phyloP scores from a whole-genome alignment of 768 basidiomycete genomes.

The Filobasidium wieringae region DNA sequence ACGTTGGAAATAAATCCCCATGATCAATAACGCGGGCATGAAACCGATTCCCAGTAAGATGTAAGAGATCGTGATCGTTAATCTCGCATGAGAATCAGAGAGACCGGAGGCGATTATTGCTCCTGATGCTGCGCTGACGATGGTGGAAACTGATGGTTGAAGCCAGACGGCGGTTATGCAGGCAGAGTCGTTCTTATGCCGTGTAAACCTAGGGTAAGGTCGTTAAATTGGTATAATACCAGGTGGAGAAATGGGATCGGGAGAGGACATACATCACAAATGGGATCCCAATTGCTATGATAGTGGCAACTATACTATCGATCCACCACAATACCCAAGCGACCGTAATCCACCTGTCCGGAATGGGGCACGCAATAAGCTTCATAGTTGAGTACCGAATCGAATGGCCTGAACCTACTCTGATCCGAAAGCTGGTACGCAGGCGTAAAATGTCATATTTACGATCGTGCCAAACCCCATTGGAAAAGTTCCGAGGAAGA shows the following conservation, averaged over 20 bases:
- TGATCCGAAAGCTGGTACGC: background rate
- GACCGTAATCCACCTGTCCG: background rate
- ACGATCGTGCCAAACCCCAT: slow-evolving; percentile 38
- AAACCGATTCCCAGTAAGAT: slow-evolving; percentile 48
- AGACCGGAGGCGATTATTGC: slow-evolving; percentile 50
- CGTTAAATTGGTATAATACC: background rate
- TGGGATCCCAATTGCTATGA: slow-evolving; percentile 53
- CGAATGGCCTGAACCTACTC: too few relatives aligned
- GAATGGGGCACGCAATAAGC: too few relatives aligned
- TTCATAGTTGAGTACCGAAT: too few relatives aligned
- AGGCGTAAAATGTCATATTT: slow-evolving; percentile 32
- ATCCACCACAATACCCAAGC: slow-evolving; percentile 60
- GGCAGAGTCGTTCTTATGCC: slow-evolving; percentile 51
- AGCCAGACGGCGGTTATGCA: slow-evolving; percentile 57
- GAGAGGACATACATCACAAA: slow-evolving; percentile 52
- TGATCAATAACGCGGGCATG: slow-evolving; percentile 53
- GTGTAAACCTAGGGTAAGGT: slow-evolving; percentile 44
- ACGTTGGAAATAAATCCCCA: slow-evolving; percentile 54
- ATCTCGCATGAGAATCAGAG: slow-evolving; percentile 44
- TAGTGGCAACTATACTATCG: slow-evolving; percentile 48
- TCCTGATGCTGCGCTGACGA: slow-evolving; percentile 60
- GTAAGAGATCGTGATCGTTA: slow-evolving; percentile 49
- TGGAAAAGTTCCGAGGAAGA: slow-evolving; percentile 33
- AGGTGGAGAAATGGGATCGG: background rate
- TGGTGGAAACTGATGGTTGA: slow-evolving; percentile 61